Base-by-base conservation (phyloP, 2,329 filamentous ascomycete species). In the Claviceps humidiphila region DNA sequence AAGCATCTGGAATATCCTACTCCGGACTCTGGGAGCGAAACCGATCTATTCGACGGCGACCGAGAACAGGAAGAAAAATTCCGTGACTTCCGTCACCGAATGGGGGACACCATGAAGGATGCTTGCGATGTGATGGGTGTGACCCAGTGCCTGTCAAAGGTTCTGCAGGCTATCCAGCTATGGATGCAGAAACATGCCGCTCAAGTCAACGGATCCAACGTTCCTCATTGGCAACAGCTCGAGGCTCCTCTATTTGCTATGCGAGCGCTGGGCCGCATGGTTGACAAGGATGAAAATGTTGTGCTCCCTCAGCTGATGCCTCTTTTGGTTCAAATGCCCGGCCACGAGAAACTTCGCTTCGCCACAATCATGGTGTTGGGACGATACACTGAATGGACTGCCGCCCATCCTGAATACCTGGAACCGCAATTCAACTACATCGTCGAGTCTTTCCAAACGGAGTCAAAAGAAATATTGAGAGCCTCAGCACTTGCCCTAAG, bases 81-180 rank as follows among this genome's bases (percentile, higher is more conserved):
- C 71, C 82, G 93, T 47, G 89, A 95, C 62, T 98, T 97, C 74
- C 80, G 93, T 58, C 93, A 98, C 65, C 83, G 89, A 51, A 97
- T 98, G 89, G 93, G 93, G 39, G 94, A 98, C 64, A 94, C 95
- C 0, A 77, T 98, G 49, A 98, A 98, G 70, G 93, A 98, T 63
- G 88, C 88, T 51, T 98, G 93, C 67, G 87, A 96, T 64, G 91
- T 98, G 42, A 89, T 98, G 72, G 91, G 91, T 9, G 87, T 95
- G 11, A 85, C 88, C 1, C 87, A 95, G 56, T 97, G 93, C 61
- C 75, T 98, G 47, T 82, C 81, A 58, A 98, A 98, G 68, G 86
- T 94, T 6, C 89, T 94, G 58, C 74, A 85, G 17, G 75, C 88
- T 54, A 94, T 98, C 59, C 85, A 95, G 66, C 64, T 82, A 34